Evolutionary conservation across 352 stramenopile species (phyloP), one percentile per base, ranked within the genome.

Genomic region (Phytophthora sojae): DNA sequence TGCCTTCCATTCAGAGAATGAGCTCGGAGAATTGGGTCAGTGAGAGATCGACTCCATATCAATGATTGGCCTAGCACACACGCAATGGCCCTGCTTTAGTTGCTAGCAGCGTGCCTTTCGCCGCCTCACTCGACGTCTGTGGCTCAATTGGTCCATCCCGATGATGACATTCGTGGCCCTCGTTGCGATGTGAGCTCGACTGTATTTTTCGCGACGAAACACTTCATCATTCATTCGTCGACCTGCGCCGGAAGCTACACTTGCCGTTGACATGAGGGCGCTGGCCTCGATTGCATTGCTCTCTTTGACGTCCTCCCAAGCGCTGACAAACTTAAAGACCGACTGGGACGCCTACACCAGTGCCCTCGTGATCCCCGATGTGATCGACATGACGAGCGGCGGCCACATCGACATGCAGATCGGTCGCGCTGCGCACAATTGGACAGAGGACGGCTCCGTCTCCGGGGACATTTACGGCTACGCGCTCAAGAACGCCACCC

Each of bases 401-500:
- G 76, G 77, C 57, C 57, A 74, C 53, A 59, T 83, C 44, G 79
- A 86, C 21, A 82, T 86, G 73, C 73, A 86, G 32, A 84, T 86
- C 21, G 78, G 67, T 14, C 61, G 72, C 11, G 73, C 68, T 2
- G 72, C 57, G 25, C 81, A 89, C 75, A 85, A 83, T 53, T 89
- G 81, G 79, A 85, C 77, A 1, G 71, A 71, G 5, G 75, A 82
- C 56, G 78, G 81, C n/a, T 75, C 71, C 9, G 53, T 84, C 35
- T 56, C 62, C 1, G 79, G 72, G 14, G 70, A 77, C 29, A 84
- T 81, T 35, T 89, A 82, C 37, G 81, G 81, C 54, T 87, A 89
- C 39, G 81, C 68, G 23, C 66, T 76, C 25, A 52, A 51, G 49
- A 86, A 84, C 57, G 47, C 63, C 6, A 84, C 79, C 12, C 60